Evolutionary conservation across 495 filamentous ascomycete species (phyloP).

Genomic region (Cryomyces minteri): DNA sequence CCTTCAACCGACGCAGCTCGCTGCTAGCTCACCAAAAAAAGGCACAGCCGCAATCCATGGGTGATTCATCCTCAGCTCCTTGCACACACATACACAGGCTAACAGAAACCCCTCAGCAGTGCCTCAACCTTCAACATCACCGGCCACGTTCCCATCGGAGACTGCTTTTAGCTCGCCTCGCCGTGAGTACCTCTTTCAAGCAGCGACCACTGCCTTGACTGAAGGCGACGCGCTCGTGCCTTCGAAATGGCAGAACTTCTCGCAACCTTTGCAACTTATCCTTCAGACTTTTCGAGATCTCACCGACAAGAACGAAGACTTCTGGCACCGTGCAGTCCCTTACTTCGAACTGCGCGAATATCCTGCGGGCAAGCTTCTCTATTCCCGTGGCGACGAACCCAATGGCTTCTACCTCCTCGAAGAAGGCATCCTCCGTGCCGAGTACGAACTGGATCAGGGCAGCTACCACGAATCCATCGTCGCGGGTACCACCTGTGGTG

Average conservation of each 20-base stretch:
- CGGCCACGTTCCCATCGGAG: conserved; percentile 20
- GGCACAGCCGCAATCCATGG: conserved; percentile 8
- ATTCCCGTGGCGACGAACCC: conserved; percentile 29
- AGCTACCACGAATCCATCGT: conserved; percentile 80
- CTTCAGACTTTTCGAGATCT: conserved; percentile 83
- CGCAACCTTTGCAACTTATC: conserved; percentile 76
- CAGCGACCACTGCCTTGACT: conserved; percentile 51
- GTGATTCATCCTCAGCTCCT: not conserved
- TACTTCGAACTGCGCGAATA: conserved; percentile 56
- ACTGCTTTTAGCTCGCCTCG: conserved; percentile 58
- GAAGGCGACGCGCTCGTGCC: conserved; percentile 26
- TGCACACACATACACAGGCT: not conserved
- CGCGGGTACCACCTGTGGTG: conserved; percentile 85
- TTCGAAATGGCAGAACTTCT: conserved; percentile 61
- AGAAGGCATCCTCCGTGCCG: conserved; percentile 67
- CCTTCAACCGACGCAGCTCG: conserved; percentile 40
- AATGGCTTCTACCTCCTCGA: conserved; percentile 86
- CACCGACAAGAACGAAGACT: conserved; percentile 72
- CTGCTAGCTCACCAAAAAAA: conserved; percentile 3
- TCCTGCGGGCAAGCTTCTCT: conserved; percentile 50
- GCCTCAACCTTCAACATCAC: conserved; percentile 4
- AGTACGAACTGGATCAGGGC: conserved; percentile 82
- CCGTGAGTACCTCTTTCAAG: conserved; percentile 54
- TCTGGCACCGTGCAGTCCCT: conserved; percentile 63
- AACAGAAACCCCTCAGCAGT: not conserved